Percentiles rank a stretch among this genome's conserved stretches.
Conservation (phyloP, 208 protist genomes). For the Histomonas meleagridis region DNA sequence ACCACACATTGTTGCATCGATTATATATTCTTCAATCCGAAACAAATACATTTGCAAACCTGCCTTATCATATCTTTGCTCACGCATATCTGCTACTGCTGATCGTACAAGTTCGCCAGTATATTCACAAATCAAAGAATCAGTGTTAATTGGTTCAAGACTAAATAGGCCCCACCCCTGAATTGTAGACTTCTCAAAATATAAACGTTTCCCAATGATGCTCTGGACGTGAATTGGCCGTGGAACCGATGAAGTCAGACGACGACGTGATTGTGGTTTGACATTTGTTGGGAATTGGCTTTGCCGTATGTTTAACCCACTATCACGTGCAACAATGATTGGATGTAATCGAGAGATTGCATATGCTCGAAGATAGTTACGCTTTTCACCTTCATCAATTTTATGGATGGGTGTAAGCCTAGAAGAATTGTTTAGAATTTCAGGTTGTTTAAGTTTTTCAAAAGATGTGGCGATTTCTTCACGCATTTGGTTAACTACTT, state of each 20-base stretch:
- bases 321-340: background rate
- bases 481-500: background rate
- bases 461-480: background rate
- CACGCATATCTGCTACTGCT: conserved; percentile 38
- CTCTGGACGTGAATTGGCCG: background rate
- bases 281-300: background rate
- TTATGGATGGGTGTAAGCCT: background rate
- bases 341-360: background rate
- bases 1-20: conserved; percentile 41
- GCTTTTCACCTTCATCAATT: background rate
- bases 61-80: conserved; percentile 37
- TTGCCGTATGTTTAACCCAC: background rate
- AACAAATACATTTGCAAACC: conserved; percentile 42
- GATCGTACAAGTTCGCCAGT: conserved; percentile 37
- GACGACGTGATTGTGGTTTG: background rate
- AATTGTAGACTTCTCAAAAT: conserved; percentile 40
- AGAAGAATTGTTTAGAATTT: background rate
- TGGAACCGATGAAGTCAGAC: too few species aligned
- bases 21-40: conserved; percentile 36
- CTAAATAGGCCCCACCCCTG: conserved; percentile 40
- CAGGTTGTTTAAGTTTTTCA: background rate
- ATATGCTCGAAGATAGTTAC: background rate
- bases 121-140: conserved; percentile 41
- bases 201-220: conserved; percentile 21
- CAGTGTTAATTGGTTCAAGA: conserved; percentile 21